phyloP scores from a whole-genome alignment of 2,329 filamentous ascomycete species.

The Xylaria multiplex region DNA sequence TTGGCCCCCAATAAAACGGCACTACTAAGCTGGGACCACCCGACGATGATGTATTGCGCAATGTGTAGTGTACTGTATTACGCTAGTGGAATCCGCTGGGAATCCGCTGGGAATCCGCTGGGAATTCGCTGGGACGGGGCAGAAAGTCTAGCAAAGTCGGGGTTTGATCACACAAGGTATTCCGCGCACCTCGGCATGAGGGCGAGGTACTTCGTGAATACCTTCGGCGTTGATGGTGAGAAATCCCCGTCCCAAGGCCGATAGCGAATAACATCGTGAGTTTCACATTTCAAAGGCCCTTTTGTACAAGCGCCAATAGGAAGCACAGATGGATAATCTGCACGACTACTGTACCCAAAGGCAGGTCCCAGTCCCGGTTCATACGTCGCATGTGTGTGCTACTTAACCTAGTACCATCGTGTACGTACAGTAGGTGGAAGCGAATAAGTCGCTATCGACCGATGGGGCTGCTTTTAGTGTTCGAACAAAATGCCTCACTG shows the following conservation, averaged over 20 bases:
- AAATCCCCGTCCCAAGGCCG: constrained; percentile 26
- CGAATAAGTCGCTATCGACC: constrained; percentile 18
- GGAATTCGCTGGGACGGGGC: constrained; percentile 15
- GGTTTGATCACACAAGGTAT: constrained; percentile 7
- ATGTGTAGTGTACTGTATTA: constrained; percentile 3
- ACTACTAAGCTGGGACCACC: neutral
- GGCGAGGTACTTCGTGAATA: constrained; percentile 26
- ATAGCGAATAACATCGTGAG: constrained; percentile 32
- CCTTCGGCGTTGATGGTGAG: constrained; percentile 24
- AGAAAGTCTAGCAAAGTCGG: constrained; percentile 11
- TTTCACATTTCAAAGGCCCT: constrained; percentile 12
- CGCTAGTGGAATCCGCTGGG: too few species aligned
- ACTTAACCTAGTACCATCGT: neutral
- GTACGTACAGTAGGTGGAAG: neutral
- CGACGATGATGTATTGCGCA: constrained; percentile 12
- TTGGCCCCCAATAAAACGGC: neutral
- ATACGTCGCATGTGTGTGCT: neutral
- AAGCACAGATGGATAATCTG: constrained; percentile 7
- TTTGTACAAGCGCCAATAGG: constrained; percentile 11
- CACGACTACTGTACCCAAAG: constrained; percentile 1
- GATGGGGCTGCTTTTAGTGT: constrained; percentile 26
- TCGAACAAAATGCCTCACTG: constrained; percentile 38
- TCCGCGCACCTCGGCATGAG: constrained; percentile 5
- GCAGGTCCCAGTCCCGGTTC: constrained; percentile 2
- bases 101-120: too few species aligned